Evolutionary conservation across 1,139 yeast genomes (phyloP).

Genomic region (Arxiozyma slooffiae): DNA sequence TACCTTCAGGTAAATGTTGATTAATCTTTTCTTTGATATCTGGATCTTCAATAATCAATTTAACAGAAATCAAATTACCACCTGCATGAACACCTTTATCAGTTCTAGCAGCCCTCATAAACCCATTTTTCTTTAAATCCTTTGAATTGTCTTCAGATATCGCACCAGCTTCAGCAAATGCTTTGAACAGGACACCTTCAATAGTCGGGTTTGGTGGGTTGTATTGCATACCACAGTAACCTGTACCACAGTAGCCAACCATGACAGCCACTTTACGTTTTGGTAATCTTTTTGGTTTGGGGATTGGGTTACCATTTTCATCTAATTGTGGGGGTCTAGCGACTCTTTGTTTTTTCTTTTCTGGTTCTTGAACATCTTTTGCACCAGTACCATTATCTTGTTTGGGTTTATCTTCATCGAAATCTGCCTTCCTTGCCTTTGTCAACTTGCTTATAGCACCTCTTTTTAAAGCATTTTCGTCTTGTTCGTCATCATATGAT

Average conservation of each 20-base stretch:
- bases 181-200: constrained; percentile 81
- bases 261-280: constrained; percentile 73
- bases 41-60: constrained; percentile 81
- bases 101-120: constrained; percentile 95
- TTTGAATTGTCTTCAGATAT: constrained; percentile 79
- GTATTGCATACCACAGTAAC: constrained; percentile 95
- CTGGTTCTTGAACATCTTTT: constrained; percentile 10
- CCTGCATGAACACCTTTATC: constrained; percentile 99
- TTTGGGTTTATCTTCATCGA: constrained; percentile 30
- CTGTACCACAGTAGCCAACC: constrained; percentile 96
- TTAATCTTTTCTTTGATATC: constrained; percentile 69
- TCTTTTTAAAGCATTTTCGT: constrained; percentile 35
- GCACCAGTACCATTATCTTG: constrained; percentile 20
- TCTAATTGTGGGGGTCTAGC: constrained; percentile 41
- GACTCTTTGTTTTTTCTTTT: constrained; percentile 42
- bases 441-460: constrained; percentile 41
- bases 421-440: constrained; percentile 39
- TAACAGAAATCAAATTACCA: constrained; percentile 83
- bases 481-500: constrained; percentile 27
- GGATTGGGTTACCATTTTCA: constrained; percentile 51
- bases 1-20: constrained; percentile 65
- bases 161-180: constrained; percentile 84
- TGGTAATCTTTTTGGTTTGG: constrained; percentile 33
- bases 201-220: constrained; percentile 88
- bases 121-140: constrained; percentile 81